Percentiles rank a stretch among this genome's conserved stretches.
phyloP scores from a whole-genome alignment of 495 filamentous ascomycete genomes.

The Penicillium waksmanii region DNA sequence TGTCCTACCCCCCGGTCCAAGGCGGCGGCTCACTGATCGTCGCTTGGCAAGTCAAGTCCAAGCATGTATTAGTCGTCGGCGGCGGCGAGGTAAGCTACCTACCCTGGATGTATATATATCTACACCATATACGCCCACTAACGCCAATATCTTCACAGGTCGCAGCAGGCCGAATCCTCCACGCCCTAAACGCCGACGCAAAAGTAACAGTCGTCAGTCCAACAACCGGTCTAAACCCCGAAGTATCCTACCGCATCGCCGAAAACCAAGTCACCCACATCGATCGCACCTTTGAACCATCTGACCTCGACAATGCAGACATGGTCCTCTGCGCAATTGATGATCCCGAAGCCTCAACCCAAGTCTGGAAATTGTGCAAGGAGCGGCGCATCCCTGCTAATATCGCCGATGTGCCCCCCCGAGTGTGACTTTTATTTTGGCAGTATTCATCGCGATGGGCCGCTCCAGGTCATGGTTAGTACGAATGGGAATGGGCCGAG shows the following conservation, averaged over 20 bases:
- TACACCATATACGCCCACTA: neutral
- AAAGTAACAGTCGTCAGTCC: slow-evolving; percentile 84
- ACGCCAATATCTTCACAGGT: slow-evolving; percentile 58
- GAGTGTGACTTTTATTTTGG: slow-evolving; percentile 99
- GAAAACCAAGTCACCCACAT: slow-evolving; percentile 73
- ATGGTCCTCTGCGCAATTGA: slow-evolving; percentile 95
- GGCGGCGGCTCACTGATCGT: slow-evolving; percentile 90
- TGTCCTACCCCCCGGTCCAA: slow-evolving; percentile 76
- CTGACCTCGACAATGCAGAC: slow-evolving; percentile 75
- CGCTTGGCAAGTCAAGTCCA: slow-evolving; percentile 90
- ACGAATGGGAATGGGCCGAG: slow-evolving; percentile 97
- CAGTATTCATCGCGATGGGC: slow-evolving; percentile 90
- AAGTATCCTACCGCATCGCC: slow-evolving; percentile 81
- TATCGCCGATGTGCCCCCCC: slow-evolving; percentile 90
- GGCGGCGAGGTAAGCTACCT: slow-evolving; percentile 77
- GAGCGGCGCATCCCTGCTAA: slow-evolving; percentile 83
- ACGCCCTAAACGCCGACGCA: slow-evolving; percentile 93
- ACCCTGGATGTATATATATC: neutral
- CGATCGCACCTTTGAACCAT: slow-evolving; percentile 79
- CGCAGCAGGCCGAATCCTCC: slow-evolving; percentile 89
- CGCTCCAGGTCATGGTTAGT: slow-evolving; percentile 96
- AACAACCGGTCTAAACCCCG: slow-evolving; percentile 75
- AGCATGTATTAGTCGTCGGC: slow-evolving; percentile 83
- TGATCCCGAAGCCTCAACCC: slow-evolving; percentile 81
- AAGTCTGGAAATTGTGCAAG: slow-evolving; percentile 92